phyloP scores from a whole-genome alignment of 352 stramenopile genomes.

The Pythium graminicola region DNA sequence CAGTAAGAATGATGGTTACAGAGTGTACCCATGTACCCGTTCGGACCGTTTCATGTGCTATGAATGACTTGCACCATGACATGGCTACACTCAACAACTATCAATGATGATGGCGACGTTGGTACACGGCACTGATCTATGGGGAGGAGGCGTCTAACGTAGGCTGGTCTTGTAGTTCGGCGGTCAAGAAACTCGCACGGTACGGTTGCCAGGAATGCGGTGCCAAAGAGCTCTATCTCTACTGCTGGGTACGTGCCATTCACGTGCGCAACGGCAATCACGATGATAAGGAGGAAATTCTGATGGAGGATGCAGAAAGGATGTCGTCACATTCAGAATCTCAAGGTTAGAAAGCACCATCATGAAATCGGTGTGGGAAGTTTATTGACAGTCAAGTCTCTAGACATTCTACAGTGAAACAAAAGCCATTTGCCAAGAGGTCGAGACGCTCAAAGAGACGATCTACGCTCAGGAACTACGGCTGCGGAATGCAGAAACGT shows the following conservation, averaged over 20 bases:
- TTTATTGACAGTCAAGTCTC: no score
- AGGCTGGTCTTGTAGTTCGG: neutral
- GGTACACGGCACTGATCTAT: no score
- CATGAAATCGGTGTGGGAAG: no score
- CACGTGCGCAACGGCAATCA: neutral
- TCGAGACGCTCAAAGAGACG: slow-evolving; percentile 49
- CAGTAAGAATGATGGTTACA: neutral
- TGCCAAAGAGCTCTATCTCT: slow-evolving; percentile 54
- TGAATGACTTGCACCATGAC: slow-evolving; percentile 6
- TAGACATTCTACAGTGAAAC: slow-evolving; percentile 45
- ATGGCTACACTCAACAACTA: slow-evolving; percentile 3
- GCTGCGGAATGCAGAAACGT: slow-evolving; percentile 37
- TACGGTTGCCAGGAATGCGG: slow-evolving; percentile 56
- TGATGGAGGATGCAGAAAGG: slow-evolving; percentile 38
- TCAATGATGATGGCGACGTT: no score
- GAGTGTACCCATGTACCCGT: neutral
- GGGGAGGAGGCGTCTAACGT: slow-evolving; percentile 4
- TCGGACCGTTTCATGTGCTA: slow-evolving; percentile 4
- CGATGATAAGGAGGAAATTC: neutral
- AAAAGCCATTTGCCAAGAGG: slow-evolving; percentile 38
- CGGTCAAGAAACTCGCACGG: slow-evolving; percentile 39
- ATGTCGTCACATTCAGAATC: slow-evolving; percentile 59
- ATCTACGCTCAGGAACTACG: slow-evolving; percentile 59
- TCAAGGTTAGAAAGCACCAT: no score
- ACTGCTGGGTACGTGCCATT: slow-evolving; percentile 42